Evolutionary conservation across 495 filamentous ascomycete species (phyloP), one percentile per base, ranked within the genome.

Genomic region (Bombardia bombarda): DNA sequence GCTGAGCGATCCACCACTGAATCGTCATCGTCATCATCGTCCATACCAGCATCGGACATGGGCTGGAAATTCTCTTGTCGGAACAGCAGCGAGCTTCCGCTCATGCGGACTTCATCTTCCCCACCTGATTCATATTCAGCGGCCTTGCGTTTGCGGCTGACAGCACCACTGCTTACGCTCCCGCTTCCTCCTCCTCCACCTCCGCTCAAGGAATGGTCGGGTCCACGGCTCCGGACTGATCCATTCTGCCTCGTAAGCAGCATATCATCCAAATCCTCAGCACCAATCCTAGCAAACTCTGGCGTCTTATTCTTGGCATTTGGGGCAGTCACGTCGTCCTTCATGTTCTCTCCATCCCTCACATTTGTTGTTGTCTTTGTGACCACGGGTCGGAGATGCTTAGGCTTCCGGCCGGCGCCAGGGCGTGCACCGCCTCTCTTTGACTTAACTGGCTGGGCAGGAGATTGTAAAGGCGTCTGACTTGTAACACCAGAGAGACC

Each of bases 381-480:
- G n/a, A n/a, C 38, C 16, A 10, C 0, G 31, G 45, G 24, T 1
- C 35, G 35, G 0, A 45, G 51, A 21, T 52, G 45, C 31, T 56
- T 62, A 1, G 56, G 56, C 32, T 62, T 62, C 12, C 58, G 51
- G 1, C 58, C 58, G 2, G 58, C 58, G 23, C 58, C 58, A 38
- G 58, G 58, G 8, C 58, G 46, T 13, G 56, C 58, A 21, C 58
- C 58, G 16, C 58, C 58, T 32, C 58, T 47, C 42, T 57, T 60
- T 21, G 58, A 55, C 36, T 58, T 61, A 7, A 49, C 34, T n/a
- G 21, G 31, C n/a, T 24, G 20, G 4, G 32, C 31, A 1, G 12
- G 46, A 7, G 31, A 14, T 3, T 38, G 33, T 21, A n/a, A 7
- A 10, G 13, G 9, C 24, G 18, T 3, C 33, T 5, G 3, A 6